Evolutionary conservation across 345 rosid species (phyloP).

Genomic region (Salix caprea): DNA sequence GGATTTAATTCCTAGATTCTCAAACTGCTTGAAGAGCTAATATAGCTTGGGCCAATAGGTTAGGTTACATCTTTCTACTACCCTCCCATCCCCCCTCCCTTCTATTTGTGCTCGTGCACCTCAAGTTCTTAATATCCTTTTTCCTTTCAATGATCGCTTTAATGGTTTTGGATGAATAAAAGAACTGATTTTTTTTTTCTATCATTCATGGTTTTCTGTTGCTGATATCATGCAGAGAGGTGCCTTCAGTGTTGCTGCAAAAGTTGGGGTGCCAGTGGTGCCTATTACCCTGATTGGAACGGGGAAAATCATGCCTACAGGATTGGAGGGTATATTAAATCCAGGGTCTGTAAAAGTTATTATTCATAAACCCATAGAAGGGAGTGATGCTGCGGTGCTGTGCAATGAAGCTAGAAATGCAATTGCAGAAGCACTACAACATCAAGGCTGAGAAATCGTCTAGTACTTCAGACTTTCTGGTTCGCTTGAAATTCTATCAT

Average conservation of each 20-base stretch:
- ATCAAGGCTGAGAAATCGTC: constrained; percentile 20
- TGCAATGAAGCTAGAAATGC: constrained; percentile 61
- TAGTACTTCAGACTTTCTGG: neutral
- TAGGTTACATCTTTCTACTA: no score
- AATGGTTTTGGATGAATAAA: no score
- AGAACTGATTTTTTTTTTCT: neutral
- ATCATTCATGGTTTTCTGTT: constrained; percentile 12
- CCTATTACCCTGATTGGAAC: constrained; percentile 87
- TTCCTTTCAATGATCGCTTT: no score
- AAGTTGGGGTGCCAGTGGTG: constrained; percentile 71
- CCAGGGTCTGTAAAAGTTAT: constrained; percentile 60
- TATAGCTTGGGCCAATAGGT: no score
- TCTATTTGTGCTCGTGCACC: no score
- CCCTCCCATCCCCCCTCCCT: no score
- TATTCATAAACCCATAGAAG: constrained; percentile 68
- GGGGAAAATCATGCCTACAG: constrained; percentile 90
- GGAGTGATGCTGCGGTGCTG: constrained; percentile 53
- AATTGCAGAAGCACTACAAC: constrained; percentile 46
- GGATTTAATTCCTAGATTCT: no score
- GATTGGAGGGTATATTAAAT: constrained; percentile 69
- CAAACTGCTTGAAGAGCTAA: no score
- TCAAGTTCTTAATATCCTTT: no score
- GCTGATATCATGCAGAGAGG: constrained; percentile 60
- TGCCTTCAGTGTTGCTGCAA: constrained; percentile 82
- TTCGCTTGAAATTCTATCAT: neutral